phyloP scores from a whole-genome alignment of 1,284 basidiomycete genomes.

The Phenoliferia sp. region DNA sequence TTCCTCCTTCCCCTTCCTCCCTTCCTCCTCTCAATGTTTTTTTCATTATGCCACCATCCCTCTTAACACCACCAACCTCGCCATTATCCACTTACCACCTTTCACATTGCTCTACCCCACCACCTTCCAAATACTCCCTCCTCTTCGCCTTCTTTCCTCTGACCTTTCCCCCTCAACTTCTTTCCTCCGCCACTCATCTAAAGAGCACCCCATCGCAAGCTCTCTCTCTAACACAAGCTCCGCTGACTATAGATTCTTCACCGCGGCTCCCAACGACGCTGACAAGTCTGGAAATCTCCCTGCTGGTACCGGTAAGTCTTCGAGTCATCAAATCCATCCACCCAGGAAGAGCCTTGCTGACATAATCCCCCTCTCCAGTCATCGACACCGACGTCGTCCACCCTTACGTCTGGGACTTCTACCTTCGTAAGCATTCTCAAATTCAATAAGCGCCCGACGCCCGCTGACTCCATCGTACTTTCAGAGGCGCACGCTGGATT shows the following conservation, averaged over 20 bases:
- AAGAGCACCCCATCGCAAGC: too few species aligned
- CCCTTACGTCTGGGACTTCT: conserved; percentile 44
- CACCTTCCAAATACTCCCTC: too few species aligned
- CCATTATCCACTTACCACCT: not conserved
- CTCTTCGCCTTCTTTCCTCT: too few species aligned
- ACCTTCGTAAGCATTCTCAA: too few species aligned
- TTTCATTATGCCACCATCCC: conserved; percentile 1
- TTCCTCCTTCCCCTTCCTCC: too few species aligned
- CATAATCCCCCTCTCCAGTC: conserved; percentile 19
- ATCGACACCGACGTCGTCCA: conserved; percentile 46
- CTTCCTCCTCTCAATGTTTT: too few species aligned
- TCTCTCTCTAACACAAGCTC: too few species aligned
- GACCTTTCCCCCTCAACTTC: too few species aligned
- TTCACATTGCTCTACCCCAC: too few species aligned
- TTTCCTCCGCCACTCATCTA: too few species aligned
- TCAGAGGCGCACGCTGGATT: conserved; percentile 38
- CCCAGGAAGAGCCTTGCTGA: not conserved
- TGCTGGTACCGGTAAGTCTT: conserved; percentile 21
- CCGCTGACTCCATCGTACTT: conserved; percentile 5
- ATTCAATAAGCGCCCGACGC: conserved; percentile 29
- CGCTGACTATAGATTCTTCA: conserved; percentile 48
- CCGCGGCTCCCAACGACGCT: conserved; percentile 35
- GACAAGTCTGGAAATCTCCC: conserved; percentile 47
- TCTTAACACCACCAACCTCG: not conserved
- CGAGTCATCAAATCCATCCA: conserved; percentile 8